Evolutionary conservation across 306 rosid genomes (phyloP).

Genomic region (Pterocarpus macrocarpus): DNA sequence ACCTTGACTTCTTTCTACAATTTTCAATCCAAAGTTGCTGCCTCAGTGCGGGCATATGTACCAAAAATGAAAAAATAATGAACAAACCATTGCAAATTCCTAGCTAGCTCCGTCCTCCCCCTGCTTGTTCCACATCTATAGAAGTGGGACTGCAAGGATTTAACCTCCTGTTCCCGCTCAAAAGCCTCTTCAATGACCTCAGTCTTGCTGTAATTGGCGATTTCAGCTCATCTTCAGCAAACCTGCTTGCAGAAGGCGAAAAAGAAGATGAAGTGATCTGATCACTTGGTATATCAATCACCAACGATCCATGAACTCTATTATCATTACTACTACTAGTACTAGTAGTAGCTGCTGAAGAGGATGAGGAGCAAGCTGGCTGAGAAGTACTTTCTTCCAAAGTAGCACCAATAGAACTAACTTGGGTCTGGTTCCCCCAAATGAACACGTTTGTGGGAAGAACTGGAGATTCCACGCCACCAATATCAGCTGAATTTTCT

Average conservation of each 20-base stretch:
- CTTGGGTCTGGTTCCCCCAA: constrained; percentile 80
- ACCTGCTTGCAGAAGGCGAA: constrained; percentile 58
- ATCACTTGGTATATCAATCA: constrained; percentile 73
- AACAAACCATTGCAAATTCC: constrained; percentile 6
- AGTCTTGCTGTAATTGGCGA: constrained; percentile 69
- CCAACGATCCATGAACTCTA: constrained; percentile 60
- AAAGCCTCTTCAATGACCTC: constrained; percentile 76
- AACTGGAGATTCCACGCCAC: constrained; percentile 54
- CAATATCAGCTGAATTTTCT: constrained; percentile 50
- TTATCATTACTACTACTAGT: neutral
- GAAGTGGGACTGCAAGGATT: constrained; percentile 71
- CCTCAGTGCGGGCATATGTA: constrained; percentile 19
- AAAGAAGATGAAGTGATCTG: constrained; percentile 51
- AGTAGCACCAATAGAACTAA: constrained; percentile 60
- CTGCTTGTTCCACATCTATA: constrained; percentile 60
- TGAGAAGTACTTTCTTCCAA: constrained; percentile 63
- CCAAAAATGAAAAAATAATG: neutral
- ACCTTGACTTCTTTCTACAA: constrained; percentile 2
- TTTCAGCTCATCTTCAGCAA: constrained; percentile 69
- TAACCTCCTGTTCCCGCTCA: constrained; percentile 72
- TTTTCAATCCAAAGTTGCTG: constrained; percentile 9
- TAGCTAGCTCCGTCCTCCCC: constrained; percentile 59
- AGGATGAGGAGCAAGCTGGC: constrained; percentile 44
- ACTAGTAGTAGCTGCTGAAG: constrained; percentile 31
- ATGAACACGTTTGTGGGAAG: constrained; percentile 84